Evolutionary conservation across 148 eudicot genomes (phyloP).

Genomic region (Diospyros lotus): DNA sequence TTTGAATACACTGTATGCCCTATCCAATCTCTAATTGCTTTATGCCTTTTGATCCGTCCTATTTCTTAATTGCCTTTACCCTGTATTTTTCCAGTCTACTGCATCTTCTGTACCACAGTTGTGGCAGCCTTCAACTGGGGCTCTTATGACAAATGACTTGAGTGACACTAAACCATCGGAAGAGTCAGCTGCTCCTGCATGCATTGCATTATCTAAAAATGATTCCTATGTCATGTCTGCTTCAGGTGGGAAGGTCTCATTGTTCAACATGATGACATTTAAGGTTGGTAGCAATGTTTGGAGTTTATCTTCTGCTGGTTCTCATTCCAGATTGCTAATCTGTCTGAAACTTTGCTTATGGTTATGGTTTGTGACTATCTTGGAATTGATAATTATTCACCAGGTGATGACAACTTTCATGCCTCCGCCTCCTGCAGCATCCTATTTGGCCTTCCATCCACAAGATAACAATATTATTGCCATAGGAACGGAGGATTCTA

Average conservation of each 20-base stretch:
- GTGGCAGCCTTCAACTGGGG: conserved; percentile 56
- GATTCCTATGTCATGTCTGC: conserved; percentile 71
- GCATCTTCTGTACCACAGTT: conserved; percentile 44
- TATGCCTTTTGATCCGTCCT: neutral
- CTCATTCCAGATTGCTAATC: neutral
- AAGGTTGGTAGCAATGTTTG: conserved; percentile 29
- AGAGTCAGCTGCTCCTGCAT: conserved; percentile 32
- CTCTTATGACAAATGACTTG: conserved; percentile 43
- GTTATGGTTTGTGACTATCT: neutral
- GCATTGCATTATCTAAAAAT: conserved; percentile 59
- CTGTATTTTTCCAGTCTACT: conserved; percentile 33
- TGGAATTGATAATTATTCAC: conserved; percentile 12
- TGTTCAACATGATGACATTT: conserved; percentile 68
- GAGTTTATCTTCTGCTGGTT: neutral
- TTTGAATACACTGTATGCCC: neutral
- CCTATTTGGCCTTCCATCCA: conserved; percentile 57
- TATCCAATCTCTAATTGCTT: too few species aligned
- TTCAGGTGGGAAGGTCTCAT: conserved; percentile 55
- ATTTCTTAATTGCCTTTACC: neutral
- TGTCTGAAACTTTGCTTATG: neutral
- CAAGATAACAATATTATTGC: conserved; percentile 60
- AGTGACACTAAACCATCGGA: conserved; percentile 38
- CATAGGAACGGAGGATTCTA: conserved; percentile 58
- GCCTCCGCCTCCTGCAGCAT: conserved; percentile 64
- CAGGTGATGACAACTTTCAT: conserved; percentile 67